These are phyloP conservation scores for Tricholoma sp. DNA, from an alignment of 768 basidiomycete genomes.

Conservation along the genomic window DNA sequence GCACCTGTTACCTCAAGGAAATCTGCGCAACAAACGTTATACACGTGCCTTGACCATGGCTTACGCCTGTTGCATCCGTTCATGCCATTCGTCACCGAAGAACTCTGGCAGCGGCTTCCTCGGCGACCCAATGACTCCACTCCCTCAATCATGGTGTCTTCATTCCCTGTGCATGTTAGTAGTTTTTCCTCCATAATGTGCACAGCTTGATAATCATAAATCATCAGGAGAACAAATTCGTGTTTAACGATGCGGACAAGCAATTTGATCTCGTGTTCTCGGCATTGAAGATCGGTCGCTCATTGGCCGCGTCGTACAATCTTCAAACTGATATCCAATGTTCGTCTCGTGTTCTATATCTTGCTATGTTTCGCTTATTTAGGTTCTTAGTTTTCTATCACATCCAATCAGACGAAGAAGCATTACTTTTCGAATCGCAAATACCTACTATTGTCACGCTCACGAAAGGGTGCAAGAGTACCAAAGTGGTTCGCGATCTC, in stretches of 20 bases:
- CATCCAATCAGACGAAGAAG: constrained; percentile 57
- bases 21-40: constrained; percentile 94
- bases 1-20: constrained; percentile 55
- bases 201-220: not conserved
- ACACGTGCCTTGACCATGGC: constrained; percentile 90
- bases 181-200: not conserved
- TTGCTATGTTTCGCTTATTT: not conserved
- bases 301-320: constrained; percentile 85
- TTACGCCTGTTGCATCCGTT: constrained; percentile 91
- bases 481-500: constrained; percentile 57
- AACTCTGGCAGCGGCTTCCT: constrained; percentile 95
- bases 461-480: constrained; percentile 83
- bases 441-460: constrained; percentile 70
- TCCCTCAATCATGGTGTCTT: constrained; percentile 85
- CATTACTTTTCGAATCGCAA: constrained; percentile 66
- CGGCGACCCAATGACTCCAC: constrained; percentile 77
- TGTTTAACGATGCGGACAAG: constrained; percentile 69
- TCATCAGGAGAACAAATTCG: constrained; percentile 55
- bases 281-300: constrained; percentile 74
- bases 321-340: constrained; percentile 81
- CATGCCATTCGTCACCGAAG: constrained; percentile 99
- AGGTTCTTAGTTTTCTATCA: constrained; percentile 66
- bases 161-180: constrained; percentile 78
- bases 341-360: constrained; percentile 26
- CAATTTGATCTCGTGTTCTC: constrained; percentile 85